Evolutionary conservation across 1,284 basidiomycete genomes (phyloP), one percentile per base, ranked within the genome.

Genomic region (Microbotryum silenes-acaulis): DNA sequence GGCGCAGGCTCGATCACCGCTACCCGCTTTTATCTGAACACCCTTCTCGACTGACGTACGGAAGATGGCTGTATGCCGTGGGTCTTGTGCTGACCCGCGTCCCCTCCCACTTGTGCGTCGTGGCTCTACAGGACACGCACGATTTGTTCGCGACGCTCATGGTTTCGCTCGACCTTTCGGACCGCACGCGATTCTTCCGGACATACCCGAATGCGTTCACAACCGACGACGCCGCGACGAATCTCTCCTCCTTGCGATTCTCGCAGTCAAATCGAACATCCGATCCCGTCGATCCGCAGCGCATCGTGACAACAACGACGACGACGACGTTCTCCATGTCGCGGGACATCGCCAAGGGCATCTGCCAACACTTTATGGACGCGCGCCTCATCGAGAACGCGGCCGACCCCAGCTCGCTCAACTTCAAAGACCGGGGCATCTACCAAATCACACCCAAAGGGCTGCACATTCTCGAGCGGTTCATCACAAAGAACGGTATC

Each of bases 281-380:
- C 71, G 96, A 98, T 81, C 93, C 96, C 63, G 88, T 91, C 78
- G 93, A 98, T 78, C 91, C 92, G 66, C 85, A 89, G 76, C 86
- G 94, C 72, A 91, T 99, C 75, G 88, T 98, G 72, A 97, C 96
- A 70, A 98, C 94, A 1, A 98, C 96, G 1, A 98, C 96, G 6
- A 98, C 94, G 10, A 99, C 96, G 50, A 98, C 96, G 25, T 99
- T 99, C 78, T 93, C 91, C 65, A 98, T 99, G 96, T 92, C 91
- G 68, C 85, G 92, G 69, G 94, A 98, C 53, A 98, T 98, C 88
- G 96, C 96, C 64, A 96, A 97, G 78, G 91, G 91, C 44, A 97
- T 98, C 85, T 91, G 91, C 77, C 94, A 98, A 77, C 93, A 97
- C 74, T 98, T 97, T 74, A 94, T 99, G 89, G 94, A 98, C 69